These are phyloP conservation scores for Lithospermum erythrorhizon DNA, from an alignment of 257 asterid species.

Conservation along the genomic window DNA sequence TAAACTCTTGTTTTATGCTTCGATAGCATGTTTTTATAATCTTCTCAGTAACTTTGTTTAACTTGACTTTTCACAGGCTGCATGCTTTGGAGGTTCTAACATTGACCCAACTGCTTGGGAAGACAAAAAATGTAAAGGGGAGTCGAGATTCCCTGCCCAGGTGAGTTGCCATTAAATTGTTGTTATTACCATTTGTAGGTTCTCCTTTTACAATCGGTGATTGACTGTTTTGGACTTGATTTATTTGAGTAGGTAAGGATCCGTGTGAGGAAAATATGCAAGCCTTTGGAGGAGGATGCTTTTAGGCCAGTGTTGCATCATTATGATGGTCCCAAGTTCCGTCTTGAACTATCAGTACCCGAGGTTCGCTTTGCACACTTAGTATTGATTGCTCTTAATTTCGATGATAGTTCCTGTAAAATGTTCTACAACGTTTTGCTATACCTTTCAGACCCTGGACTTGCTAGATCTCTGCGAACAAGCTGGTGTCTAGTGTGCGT, in stretches of 20 bases:
- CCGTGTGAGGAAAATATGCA: conserved; percentile 65
- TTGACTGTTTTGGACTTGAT: conserved; percentile 6
- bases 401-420: conserved; percentile 1
- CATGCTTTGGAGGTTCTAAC: conserved; percentile 85
- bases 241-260: conserved; percentile 52
- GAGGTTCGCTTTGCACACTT: conserved; percentile 42
- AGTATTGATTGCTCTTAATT: conserved; percentile 2
- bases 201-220: conserved; percentile 5
- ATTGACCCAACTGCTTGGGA: conserved; percentile 99
- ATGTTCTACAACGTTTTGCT: conserved; percentile 4
- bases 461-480: conserved; percentile 89
- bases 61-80: conserved; percentile 35
- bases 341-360: conserved; percentile 88
- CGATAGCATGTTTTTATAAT: not conserved
- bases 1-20: not conserved
- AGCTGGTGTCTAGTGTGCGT: conserved; percentile 44
- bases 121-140: conserved; percentile 95
- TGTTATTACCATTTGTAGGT: not conserved
- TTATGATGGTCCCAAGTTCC: conserved; percentile 96
- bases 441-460: conserved; percentile 61
- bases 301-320: conserved; percentile 96
- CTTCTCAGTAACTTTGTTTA: not conserved
- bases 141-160: conserved; percentile 98
- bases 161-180: conserved; percentile 20
- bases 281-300: conserved; percentile 88